phyloP scores from a whole-genome alignment of 1,284 basidiomycete species.

The Clitocybe nebularis region DNA sequence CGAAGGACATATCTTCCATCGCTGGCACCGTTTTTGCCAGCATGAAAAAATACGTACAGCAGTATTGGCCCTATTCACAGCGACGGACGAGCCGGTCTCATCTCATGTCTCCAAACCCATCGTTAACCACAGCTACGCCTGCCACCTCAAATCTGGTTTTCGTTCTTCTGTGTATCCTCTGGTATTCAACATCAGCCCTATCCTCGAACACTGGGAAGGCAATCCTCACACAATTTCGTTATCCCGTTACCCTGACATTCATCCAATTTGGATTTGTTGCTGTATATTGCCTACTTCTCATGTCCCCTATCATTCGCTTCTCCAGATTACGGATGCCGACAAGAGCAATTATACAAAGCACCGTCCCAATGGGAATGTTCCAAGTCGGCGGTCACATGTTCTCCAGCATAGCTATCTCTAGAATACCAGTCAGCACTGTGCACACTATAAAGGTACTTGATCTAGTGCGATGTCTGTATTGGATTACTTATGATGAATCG shows the following conservation, averaged over 20 bases:
- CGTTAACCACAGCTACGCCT: slow-evolving; percentile 23
- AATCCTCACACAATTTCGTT: slow-evolving; percentile 82
- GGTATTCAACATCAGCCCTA: slow-evolving; percentile 83
- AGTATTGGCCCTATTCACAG: slow-evolving; percentile 20
- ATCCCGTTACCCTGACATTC: slow-evolving; percentile 92
- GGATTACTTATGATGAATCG: slow-evolving; percentile 6
- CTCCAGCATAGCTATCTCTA: slow-evolving; percentile 92
- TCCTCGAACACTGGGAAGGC: slow-evolving; percentile 89
- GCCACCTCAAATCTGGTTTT: slow-evolving; percentile 42
- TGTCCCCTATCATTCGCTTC: slow-evolving; percentile 68
- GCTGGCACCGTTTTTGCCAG: slow-evolving; percentile 23
- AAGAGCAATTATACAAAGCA: slow-evolving; percentile 68
- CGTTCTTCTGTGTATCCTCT: slow-evolving; percentile 67
- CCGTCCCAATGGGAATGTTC: slow-evolving; percentile 91
- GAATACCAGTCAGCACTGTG: slow-evolving; percentile 95
- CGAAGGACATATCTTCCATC: slow-evolving; percentile 13
- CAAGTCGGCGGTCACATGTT: slow-evolving; percentile 97
- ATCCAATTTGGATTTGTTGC: slow-evolving; percentile 96
- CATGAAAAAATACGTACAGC: slow-evolving; percentile 21
- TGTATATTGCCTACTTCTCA: slow-evolving; percentile 78
- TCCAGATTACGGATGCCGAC: slow-evolving; percentile 69
- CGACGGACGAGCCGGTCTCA: slow-evolving; percentile 24
- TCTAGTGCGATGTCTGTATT: slow-evolving; percentile 1
- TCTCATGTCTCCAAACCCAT: slow-evolving; percentile 20
- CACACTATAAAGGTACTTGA: slow-evolving; percentile 93